A percentile compares a stretch with the other conserved stretches of the same genome.
Evolutionary conservation across 1,139 yeast species (phyloP).

Genomic region (Meyerozyma smithsonii): DNA sequence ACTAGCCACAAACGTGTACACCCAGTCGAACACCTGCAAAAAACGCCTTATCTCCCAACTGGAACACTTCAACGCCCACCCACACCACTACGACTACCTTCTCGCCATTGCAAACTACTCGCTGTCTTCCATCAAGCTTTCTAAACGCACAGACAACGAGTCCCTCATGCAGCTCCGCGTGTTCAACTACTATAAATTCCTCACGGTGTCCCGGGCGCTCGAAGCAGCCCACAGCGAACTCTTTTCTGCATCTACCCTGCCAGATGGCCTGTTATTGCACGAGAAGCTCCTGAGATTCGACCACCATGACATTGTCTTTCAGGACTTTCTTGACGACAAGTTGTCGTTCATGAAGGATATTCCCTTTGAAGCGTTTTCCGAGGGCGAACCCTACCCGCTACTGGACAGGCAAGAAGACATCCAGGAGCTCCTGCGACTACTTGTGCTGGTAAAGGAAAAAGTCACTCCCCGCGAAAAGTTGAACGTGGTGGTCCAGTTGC

Average conservation of each 20-base stretch:
- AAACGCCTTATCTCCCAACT: slow-evolving; percentile 33
- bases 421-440: slow-evolving; percentile 2
- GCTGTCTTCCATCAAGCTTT: slow-evolving; percentile 33
- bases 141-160: slow-evolving; percentile 32
- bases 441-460: slow-evolving; percentile 9
- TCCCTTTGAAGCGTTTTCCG: slow-evolving; percentile 19
- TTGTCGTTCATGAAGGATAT: slow-evolving; percentile 20
- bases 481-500: slow-evolving; percentile 25
- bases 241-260: slow-evolving; percentile 21
- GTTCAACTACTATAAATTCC: slow-evolving; percentile 38
- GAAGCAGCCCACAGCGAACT: slow-evolving; percentile 31
- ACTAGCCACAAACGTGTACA: slow-evolving; percentile 28
- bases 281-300: slow-evolving; percentile 39
- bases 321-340: slow-evolving; percentile 35
- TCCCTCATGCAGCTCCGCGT: slow-evolving; percentile 38
- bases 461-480: slow-evolving; percentile 35
- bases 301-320: slow-evolving; percentile 34
- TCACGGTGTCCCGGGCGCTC: slow-evolving; percentile 28
- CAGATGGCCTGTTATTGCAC: slow-evolving; percentile 29
- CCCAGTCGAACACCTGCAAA: slow-evolving; percentile 37
- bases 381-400: slow-evolving; percentile 1
- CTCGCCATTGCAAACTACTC: slow-evolving; percentile 44
- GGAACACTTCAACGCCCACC: slow-evolving; percentile 24
- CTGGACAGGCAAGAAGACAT: neutral
- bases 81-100: slow-evolving; percentile 35